phyloP scores from a whole-genome alignment of 345 rosid species.

The Boechera retrofracta region DNA sequence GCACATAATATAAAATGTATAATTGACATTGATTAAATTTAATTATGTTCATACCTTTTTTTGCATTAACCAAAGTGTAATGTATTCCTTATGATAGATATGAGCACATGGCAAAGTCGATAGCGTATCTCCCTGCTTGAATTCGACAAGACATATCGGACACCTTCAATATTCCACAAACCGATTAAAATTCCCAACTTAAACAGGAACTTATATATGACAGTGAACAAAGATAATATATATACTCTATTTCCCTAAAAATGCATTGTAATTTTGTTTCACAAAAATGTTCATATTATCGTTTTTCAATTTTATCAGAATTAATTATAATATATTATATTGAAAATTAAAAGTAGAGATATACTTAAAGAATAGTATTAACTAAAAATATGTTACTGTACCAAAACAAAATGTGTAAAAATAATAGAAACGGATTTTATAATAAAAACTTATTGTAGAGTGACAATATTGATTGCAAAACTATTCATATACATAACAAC shows the following conservation, averaged over 20 bases:
- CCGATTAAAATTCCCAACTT: background rate
- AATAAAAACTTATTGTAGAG: background rate
- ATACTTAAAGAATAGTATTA: too few species aligned
- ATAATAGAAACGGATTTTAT: background rate
- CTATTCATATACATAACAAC: background rate
- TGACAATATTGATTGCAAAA: background rate
- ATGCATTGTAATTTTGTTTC: background rate
- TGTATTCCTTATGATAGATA: slow-evolving; percentile 5
- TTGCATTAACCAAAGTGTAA: background rate
- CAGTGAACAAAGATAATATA: background rate
- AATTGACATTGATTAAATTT: background rate
- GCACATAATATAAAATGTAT: background rate
- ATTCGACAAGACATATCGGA: slow-evolving; percentile 10
- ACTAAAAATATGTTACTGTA: too few species aligned
- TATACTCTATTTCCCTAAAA: background rate
- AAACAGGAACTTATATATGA: background rate
- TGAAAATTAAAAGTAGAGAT: too few species aligned
- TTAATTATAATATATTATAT: too few species aligned
- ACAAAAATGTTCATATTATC: too few species aligned
- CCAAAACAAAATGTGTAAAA: background rate
- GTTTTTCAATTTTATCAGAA: too few species aligned
- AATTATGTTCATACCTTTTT: slow-evolving; percentile 12
- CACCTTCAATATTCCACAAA: slow-evolving; percentile 12
- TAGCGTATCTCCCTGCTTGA: background rate
- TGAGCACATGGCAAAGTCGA: slow-evolving; percentile 31